Percentiles rank a stretch among this genome's conserved stretches.
These are phyloP conservation scores for Psilocybe subaeruginosa DNA, from an alignment of 768 basidiomycete genomes.

Conservation along the genomic window DNA sequence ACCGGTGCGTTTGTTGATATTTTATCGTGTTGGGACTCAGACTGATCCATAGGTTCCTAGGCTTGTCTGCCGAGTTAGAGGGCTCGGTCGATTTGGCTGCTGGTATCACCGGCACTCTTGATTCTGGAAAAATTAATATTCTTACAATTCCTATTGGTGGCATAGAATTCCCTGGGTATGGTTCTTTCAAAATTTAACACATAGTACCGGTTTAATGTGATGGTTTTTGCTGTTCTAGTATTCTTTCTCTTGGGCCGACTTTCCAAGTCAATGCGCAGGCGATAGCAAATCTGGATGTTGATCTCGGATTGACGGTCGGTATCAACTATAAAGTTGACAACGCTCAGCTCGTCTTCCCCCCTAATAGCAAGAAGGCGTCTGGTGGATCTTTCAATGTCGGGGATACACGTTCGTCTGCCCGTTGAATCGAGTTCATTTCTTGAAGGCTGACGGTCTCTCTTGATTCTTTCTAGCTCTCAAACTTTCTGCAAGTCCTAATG, in stretches of 20 bases:
- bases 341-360: conserved; percentile 48
- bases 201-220: neutral
- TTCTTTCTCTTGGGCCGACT: conserved; percentile 50
- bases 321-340: conserved; percentile 45
- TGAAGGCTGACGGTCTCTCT: neutral
- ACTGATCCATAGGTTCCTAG: conserved; percentile 21
- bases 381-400: conserved; percentile 35
- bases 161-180: conserved; percentile 52
- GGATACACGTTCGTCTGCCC: conserved; percentile 42
- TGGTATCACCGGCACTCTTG: conserved; percentile 39
- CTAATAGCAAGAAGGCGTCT: conserved; percentile 19
- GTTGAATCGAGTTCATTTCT: neutral
- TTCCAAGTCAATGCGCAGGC: conserved; percentile 45
- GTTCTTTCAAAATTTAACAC: neutral
- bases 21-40: neutral
- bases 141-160: conserved; percentile 48
- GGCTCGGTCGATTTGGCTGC: conserved; percentile 41
- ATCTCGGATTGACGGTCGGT: conserved; percentile 42
- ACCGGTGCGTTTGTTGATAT: conserved; percentile 30
- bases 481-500: conserved; percentile 41
- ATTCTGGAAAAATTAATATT: conserved; percentile 44
- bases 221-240: conserved; percentile 21
- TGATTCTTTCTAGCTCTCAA: conserved; percentile 33
- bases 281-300: conserved; percentile 36
- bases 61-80: conserved; percentile 38